Conservation (phyloP, 257 asterid genomes). For the Scutellaria barbata region DNA sequence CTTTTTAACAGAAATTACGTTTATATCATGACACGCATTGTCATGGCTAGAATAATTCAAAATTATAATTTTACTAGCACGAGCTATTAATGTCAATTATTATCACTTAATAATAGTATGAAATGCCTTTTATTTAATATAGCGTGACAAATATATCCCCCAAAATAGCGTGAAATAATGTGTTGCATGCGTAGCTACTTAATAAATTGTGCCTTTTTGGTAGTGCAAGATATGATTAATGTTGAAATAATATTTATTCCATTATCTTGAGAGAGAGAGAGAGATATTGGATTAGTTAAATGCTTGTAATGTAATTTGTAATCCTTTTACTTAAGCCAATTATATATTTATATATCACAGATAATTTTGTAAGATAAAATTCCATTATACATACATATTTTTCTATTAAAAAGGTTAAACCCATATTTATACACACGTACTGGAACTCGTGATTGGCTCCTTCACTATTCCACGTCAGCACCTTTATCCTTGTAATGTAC, state of each 20-base stretch:
- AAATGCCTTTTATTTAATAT: not conserved
- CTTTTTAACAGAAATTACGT: not conserved
- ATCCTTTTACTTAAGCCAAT: no score
- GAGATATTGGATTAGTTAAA: no score
- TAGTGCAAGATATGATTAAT: conserved; percentile 23
- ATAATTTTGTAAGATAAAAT: no score
- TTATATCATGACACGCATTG: not conserved
- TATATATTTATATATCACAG: no score
- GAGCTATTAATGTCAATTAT: conserved; percentile 26
- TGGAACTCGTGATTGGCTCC: no score
- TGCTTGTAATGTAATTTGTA: no score
- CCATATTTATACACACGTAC: no score
- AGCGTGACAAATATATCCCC: not conserved
- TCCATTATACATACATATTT: no score
- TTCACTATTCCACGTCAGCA: no score
- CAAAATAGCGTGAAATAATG: not conserved
- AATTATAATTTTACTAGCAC: conserved; percentile 12
- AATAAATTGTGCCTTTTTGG: not conserved
- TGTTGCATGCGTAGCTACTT: conserved; percentile 22
- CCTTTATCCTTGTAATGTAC: no score
- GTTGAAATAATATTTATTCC: not conserved
- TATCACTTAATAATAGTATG: not conserved
- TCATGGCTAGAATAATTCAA: conserved; percentile 19
- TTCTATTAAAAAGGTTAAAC: no score
- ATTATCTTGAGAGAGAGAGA: not conserved